Base-by-base conservation (phyloP, 2,329 filamentous ascomycete genomes). In the Neonectria hederae region DNA sequence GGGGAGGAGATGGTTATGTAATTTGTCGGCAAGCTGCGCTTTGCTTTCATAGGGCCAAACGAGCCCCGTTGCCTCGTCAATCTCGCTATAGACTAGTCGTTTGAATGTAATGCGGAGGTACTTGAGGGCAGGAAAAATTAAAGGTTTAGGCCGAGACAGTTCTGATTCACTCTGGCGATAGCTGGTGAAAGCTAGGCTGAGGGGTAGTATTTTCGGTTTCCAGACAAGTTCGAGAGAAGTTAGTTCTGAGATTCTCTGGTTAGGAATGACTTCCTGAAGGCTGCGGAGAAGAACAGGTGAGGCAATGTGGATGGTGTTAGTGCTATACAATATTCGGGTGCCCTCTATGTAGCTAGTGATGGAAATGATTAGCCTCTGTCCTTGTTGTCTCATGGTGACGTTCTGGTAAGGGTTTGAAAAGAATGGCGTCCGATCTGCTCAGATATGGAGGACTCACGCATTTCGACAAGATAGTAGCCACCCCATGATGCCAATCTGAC, bases 391-490 rank as follows among this genome's bases (percentile, higher is more conserved):
- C 7, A 30, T 28, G 7, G 17, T 0, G 26, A 19, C 26, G 26
- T 10, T 24, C 3, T n/a, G 26, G 7, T n/a, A 30, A 38, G 35
- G 35, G 2, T 9, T 48, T 14, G 6, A 4, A 6, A 9, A n/a
- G 14, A 2, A 4, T n/a, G 9, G 17, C 7, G 14, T 9, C 2
- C 1, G 10, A 32, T 13, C n/a, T 19, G 4, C 13, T 14, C 22
- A 35, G 19, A 21, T 4, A 22, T 11, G 14, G 13, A 17, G 2
- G 13, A 65, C 70, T 53, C 54, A 72, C 70, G 76, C 74, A 35
- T 72, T 69, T 46, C 69, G 72, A 43, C 76, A 76, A 6, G 67
- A 57, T 22, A 76, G 49, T 19, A 77, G 55, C 75, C 75, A 77
- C 17, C 74, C 75, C 68, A 76, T 72, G 24, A 70, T 67, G 5